Percentiles rank a stretch among this genome's conserved stretches.
phyloP scores from a whole-genome alignment of 768 basidiomycete species.

The Rhodocollybia butyracea region DNA sequence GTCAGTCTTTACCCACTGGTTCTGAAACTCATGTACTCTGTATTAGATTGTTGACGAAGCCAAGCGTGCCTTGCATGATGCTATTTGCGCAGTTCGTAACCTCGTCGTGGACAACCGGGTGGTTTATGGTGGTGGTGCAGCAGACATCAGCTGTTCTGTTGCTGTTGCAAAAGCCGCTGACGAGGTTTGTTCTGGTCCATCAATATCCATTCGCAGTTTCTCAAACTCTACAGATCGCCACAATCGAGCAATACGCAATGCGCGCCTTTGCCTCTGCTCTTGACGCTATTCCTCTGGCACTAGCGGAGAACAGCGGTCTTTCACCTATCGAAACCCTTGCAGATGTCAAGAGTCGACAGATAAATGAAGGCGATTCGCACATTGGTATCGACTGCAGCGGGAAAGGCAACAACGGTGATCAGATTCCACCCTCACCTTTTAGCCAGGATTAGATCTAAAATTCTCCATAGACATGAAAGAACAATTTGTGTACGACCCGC shows the following conservation, averaged over 20 bases:
- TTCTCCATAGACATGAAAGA: conserved; percentile 93
- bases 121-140: conserved; percentile 97
- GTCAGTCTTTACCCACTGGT: too few species aligned
- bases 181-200: conserved; percentile 65
- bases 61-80: conserved; percentile 96
- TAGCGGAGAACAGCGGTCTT: conserved; percentile 97
- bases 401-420: conserved; percentile 79
- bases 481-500: conserved; percentile 95
- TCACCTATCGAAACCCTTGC: conserved; percentile 97
- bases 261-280: conserved; percentile 96
- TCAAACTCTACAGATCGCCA: conserved; percentile 73
- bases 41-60: conserved; percentile 99
- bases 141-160: conserved; percentile 93
- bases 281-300: conserved; percentile 91
- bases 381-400: conserved; percentile 94
- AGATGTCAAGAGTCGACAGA: conserved; percentile 90
- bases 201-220: conserved; percentile 3
- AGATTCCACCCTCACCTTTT: background rate
- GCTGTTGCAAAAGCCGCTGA: conserved; percentile 95
- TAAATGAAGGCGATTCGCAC: conserved; percentile 77
- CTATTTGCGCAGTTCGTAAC: conserved; percentile 95
- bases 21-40: too few species aligned
- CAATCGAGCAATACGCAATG: conserved; percentile 99
- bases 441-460: conserved; percentile 88
- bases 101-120: conserved; percentile 93